Conservation (phyloP, 1,139 yeast species). For the Groenewaldozyma auringiensis region DNA sequence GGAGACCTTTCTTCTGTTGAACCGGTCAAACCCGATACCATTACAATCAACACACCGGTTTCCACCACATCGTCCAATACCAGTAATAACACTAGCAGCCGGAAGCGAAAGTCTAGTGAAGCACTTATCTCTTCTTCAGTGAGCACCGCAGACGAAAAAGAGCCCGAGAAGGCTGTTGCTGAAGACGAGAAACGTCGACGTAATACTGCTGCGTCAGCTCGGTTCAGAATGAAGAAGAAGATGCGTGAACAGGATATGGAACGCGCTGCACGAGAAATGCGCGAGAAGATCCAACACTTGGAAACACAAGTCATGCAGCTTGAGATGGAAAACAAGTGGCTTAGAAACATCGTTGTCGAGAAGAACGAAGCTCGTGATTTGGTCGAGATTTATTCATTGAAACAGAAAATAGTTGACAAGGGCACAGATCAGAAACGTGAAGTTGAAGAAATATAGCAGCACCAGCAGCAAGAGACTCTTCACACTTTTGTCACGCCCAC, state of each 20-base stretch:
- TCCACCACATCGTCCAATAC: neutral
- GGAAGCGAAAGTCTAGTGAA: constrained; percentile 6
- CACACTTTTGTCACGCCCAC: too few relatives aligned
- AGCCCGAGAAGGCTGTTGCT: constrained; percentile 24
- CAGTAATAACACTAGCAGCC: neutral
- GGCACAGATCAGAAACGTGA: neutral
- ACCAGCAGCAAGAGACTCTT: too few relatives aligned
- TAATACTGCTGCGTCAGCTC: constrained; percentile 75
- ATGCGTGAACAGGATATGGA: constrained; percentile 82
- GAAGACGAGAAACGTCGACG: constrained; percentile 62
- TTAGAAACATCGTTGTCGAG: constrained; percentile 68
- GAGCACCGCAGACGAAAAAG: constrained; percentile 7
- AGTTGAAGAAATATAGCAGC: too few relatives aligned
- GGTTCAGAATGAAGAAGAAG: constrained; percentile 76
- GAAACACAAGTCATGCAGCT: constrained; percentile 59
- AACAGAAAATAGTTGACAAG: constrained; percentile 14
- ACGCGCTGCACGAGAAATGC: constrained; percentile 51
- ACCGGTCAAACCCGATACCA: neutral
- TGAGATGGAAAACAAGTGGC: constrained; percentile 78
- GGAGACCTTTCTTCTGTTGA: neutral
- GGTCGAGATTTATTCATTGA: constrained; percentile 25
- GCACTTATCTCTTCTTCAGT: constrained; percentile 6
- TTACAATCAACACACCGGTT: neutral
- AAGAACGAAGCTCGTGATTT: constrained; percentile 38
- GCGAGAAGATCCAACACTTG: constrained; percentile 50